phyloP scores from a whole-genome alignment of 1,139 yeast species.

The Yamadazyma membranifaciens region DNA sequence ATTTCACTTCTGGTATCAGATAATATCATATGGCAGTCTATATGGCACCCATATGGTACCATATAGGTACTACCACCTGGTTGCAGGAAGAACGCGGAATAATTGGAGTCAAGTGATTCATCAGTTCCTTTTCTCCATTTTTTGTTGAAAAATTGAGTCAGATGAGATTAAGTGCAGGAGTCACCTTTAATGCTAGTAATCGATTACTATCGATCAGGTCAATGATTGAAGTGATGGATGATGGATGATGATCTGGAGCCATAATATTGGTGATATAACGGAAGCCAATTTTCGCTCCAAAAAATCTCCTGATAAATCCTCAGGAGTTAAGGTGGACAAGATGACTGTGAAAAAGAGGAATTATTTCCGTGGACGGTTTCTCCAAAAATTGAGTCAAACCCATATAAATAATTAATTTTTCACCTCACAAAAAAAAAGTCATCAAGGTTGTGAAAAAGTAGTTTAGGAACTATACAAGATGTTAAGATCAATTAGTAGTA shows the following conservation, averaged over 20 bases:
- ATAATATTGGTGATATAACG: too few relatives aligned
- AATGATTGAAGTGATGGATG: too few relatives aligned
- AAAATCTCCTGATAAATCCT: background rate
- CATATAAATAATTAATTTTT: constrained; percentile 5
- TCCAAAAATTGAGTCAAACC: constrained; percentile 1
- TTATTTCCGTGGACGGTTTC: constrained; percentile 7
- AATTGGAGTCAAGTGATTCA: background rate
- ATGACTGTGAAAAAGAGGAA: constrained; percentile 1
- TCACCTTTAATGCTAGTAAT: background rate
- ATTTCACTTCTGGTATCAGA: too few relatives aligned
- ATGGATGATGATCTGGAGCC: too few relatives aligned
- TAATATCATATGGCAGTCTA: too few relatives aligned
- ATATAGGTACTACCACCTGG: too few relatives aligned
- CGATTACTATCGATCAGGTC: too few relatives aligned
- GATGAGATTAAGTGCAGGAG: background rate
- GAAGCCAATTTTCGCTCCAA: background rate
- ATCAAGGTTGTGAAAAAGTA: background rate
- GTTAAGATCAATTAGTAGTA: background rate
- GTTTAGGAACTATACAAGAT: background rate
- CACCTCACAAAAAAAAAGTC: background rate
- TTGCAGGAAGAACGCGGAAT: too few relatives aligned
- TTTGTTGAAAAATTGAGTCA: background rate
- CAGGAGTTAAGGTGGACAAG: background rate
- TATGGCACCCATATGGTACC: too few relatives aligned
- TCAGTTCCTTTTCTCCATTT: background rate